Percentiles rank a stretch among this genome's conserved stretches.
Conservation (phyloP, 805 yeast species). For the Candida germanica region DNA sequence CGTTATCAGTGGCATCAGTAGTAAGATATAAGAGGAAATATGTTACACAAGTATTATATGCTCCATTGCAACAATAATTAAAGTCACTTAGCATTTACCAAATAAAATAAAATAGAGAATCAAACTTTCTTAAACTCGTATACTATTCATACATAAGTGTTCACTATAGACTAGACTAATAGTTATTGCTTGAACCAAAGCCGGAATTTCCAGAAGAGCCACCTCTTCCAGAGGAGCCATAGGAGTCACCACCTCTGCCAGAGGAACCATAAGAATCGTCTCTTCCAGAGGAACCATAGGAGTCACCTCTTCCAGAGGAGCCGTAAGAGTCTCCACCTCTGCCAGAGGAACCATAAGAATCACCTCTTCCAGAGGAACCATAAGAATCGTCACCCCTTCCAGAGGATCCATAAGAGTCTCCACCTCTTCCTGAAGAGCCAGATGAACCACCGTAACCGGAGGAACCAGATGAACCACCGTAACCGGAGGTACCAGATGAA, state of each 20-base stretch:
- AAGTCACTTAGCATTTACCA: background rate
- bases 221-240: conserved; percentile 18
- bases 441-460: conserved; percentile 12
- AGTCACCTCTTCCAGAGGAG: conserved; percentile 15
- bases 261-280: conserved; percentile 16
- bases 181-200: background rate
- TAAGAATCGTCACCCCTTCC: conserved; percentile 13
- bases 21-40: conserved; percentile 86
- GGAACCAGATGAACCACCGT: conserved; percentile 19
- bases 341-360: conserved; percentile 21
- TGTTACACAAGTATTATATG: conserved; percentile 87
- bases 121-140: conserved; percentile 5
- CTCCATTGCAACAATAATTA: conserved; percentile 60
- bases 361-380: conserved; percentile 16
- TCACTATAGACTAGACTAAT: conserved; percentile 1
- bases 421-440: conserved; percentile 15
- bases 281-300: conserved; percentile 18
- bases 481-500: conserved; percentile 16
- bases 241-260: conserved; percentile 14
- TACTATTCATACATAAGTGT: conserved; percentile 5
- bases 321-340: conserved; percentile 14
- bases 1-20: conserved; percentile 88
- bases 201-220: conserved; percentile 8
- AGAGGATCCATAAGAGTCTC: conserved; percentile 23
- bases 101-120: background rate